These are phyloP conservation scores for Cryphonectria parasitica DNA, from an alignment of 2,329 filamentous ascomycete species.

Conservation along the genomic window DNA sequence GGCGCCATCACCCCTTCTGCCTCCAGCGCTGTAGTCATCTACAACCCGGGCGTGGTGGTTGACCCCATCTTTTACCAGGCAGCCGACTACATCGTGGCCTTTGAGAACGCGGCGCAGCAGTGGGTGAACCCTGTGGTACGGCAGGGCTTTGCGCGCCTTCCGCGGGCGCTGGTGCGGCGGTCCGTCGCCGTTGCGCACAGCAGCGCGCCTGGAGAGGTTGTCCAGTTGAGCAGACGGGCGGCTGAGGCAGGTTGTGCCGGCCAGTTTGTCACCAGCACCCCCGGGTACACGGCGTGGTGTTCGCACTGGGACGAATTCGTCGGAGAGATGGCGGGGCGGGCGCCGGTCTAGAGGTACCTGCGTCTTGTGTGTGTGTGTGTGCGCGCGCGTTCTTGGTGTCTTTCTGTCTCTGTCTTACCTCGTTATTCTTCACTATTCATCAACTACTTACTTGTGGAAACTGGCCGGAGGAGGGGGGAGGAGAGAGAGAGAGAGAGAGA, in stretches of 20 bases:
- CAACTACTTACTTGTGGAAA: not conserved
- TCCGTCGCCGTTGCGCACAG: conserved; percentile 33
- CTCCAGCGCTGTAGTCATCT: conserved; percentile 37
- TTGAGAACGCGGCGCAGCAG: conserved; percentile 40
- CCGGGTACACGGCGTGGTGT: conserved; percentile 33
- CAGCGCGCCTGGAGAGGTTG: conserved; percentile 10
- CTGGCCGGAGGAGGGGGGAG: not conserved
- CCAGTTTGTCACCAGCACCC: conserved; percentile 31
- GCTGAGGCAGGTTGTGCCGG: conserved; percentile 29
- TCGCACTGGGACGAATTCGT: conserved; percentile 31
- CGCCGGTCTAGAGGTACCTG: conserved; percentile 6
- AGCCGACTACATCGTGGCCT: conserved; percentile 50
- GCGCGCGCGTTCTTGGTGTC: too few relatives aligned
- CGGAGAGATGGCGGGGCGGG: conserved; percentile 22
- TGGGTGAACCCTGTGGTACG: conserved; percentile 31
- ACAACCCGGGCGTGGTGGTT: conserved; percentile 50
- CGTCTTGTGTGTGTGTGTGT: not conserved
- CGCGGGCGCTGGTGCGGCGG: conserved; percentile 23
- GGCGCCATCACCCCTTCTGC: conserved; percentile 21
- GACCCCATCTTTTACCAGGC: conserved; percentile 44
- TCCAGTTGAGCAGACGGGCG: conserved; percentile 25
- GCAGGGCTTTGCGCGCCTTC: conserved; percentile 28
- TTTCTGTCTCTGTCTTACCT: too few relatives aligned
- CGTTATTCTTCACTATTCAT: not conserved
- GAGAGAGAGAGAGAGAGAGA: too few relatives aligned